Evolutionary conservation across 2,329 filamentous ascomycete genomes (phyloP), one percentile per base, ranked within the genome.

Genomic region (Aspergillus ochraceoroseus): DNA sequence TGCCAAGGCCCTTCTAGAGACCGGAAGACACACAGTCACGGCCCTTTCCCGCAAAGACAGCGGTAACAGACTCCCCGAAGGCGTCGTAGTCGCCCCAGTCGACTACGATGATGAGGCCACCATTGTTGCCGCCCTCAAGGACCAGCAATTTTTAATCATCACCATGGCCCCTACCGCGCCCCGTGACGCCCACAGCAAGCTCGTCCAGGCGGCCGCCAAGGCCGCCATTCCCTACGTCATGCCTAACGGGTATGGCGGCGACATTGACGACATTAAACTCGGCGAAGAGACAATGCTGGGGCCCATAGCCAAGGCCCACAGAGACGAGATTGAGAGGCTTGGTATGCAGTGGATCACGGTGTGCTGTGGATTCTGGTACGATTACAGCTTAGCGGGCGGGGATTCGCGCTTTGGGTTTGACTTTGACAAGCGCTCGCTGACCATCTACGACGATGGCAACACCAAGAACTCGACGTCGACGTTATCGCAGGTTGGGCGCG

Each of bases 121-220:
- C 1, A 53, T 82, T 6, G 64, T 75, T 0, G 54, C 57, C 1
- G 76, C 75, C 2, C 68, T 82, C 2, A 53, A 62, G 19, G 75
- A 66, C 42, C 75, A 81, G 44, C 69, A 82, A n/a, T 71, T 70
- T 25, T 62, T 82, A 2, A 64, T 80, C 48, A 79, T 81, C 38
- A 77, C 76, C 7, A 55, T 82, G 43, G 46, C 66, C 7, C 54
- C 61, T 1, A 57, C 32, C 0, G 75, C 73, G 0, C 65, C 73
- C 0, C 56, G 44, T 0, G 71, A 72, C 7, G 68, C 68, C 1
- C 70, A 77, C 29, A 54, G 51, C 38, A 74, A 73, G 45, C 63
- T 82, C 12, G 60, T 80, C 44, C 57, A 65, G 5, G 78, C 78
- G 0, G 78, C 78, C 0, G 72, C 70, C 3, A 69, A 70, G 22